These are phyloP conservation scores for Agrocybe praecox DNA, from an alignment of 768 basidiomycete genomes.

Conservation along the genomic window DNA sequence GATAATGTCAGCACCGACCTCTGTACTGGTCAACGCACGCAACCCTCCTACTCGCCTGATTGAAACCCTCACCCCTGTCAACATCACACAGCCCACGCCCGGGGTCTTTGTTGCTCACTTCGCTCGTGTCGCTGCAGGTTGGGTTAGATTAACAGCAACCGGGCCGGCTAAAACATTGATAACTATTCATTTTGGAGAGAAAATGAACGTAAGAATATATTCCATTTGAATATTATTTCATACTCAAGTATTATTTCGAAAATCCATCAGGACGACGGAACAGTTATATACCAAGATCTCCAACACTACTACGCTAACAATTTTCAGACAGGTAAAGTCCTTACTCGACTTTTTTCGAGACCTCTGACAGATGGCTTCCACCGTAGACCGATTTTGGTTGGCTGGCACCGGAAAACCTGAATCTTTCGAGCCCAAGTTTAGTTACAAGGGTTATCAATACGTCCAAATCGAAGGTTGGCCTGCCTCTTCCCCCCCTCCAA, in stretches of 20 bases:
- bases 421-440: constrained; percentile 12
- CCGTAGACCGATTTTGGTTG: constrained; percentile 10
- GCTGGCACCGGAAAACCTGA: constrained; percentile 9
- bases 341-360: not conserved
- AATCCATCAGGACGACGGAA: constrained; percentile 4
- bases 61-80: constrained; percentile 20
- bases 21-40: constrained; percentile 20
- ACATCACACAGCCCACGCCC: constrained; percentile 23
- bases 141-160: constrained; percentile 25
- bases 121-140: constrained; percentile 28
- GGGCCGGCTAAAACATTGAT: constrained; percentile 26
- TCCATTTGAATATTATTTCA: not conserved
- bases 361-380: not conserved
- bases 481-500: not conserved
- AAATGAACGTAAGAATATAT: constrained; percentile 19
- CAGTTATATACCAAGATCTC: constrained; percentile 8
- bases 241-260: not conserved
- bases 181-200: constrained; percentile 32
- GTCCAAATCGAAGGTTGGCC: constrained; percentile 13
- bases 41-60: constrained; percentile 27
- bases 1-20: constrained; percentile 20
- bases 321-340: constrained; percentile 8
- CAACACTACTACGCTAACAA: constrained; percentile 10
- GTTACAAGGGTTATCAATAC: constrained; percentile 11
- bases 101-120: constrained; percentile 27